Conservation (phyloP, 176 grass and related monocot genomes). For the Oryza australiensis region DNA sequence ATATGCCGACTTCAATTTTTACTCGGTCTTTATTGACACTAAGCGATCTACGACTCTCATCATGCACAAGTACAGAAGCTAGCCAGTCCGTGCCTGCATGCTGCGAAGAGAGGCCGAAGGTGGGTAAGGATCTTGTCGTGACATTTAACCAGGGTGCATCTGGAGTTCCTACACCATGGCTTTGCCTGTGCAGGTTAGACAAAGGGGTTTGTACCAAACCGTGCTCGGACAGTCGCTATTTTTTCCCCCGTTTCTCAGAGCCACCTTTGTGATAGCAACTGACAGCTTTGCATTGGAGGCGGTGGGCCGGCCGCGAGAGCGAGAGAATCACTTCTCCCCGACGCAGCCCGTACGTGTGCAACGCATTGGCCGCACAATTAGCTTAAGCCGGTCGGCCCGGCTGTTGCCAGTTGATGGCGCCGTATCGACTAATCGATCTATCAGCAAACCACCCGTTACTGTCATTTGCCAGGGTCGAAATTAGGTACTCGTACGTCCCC, state of each 20-base stretch:
- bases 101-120: neutral
- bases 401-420: conserved; percentile 2
- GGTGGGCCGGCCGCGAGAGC: neutral
- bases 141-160: too few relatives aligned
- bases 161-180: neutral
- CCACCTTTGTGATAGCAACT: neutral
- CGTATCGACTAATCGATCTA: neutral
- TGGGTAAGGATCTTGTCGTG: neutral
- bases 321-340: neutral
- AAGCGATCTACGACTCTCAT: neutral
- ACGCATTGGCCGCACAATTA: neutral
- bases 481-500: neutral
- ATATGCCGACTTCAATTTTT: neutral
- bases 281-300: neutral
- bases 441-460: conserved; percentile 3
- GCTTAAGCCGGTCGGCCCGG: neutral
- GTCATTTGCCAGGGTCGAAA: neutral
- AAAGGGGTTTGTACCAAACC: neutral
- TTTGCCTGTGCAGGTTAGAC: neutral
- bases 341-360: neutral
- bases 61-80: neutral
- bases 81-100: neutral
- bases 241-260: neutral
- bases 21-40: neutral
- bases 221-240: neutral